Evolutionary conservation across 148 eudicot genomes (phyloP).

Genomic region (Vaccinium corymbosum): DNA sequence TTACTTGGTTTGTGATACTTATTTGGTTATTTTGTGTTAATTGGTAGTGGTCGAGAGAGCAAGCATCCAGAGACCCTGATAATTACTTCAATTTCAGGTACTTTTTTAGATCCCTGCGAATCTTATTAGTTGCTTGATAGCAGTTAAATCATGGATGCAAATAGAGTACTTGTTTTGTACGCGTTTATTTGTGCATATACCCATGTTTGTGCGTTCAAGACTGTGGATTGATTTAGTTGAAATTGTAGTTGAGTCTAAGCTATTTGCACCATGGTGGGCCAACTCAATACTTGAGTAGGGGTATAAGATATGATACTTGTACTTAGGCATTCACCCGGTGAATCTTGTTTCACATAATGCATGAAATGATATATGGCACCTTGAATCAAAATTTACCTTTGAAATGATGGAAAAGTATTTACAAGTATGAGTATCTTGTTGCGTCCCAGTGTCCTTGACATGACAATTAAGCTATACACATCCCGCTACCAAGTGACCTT

Average conservation of each 20-base stretch:
- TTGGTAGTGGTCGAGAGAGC: constrained; percentile 54
- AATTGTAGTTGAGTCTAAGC: not conserved
- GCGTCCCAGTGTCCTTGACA: not conserved
- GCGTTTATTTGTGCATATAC: not conserved
- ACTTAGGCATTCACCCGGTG: not conserved
- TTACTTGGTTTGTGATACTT: no score
- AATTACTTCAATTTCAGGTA: constrained; percentile 91
- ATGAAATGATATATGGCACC: not conserved
- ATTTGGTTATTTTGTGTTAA: not conserved
- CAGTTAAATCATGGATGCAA: not conserved
- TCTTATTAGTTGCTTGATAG: not conserved
- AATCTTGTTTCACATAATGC: not conserved
- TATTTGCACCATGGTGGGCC: not conserved
- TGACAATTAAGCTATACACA: not conserved
- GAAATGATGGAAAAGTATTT: not conserved
- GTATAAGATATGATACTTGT: not conserved
- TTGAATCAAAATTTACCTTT: not conserved
- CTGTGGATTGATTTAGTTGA: not conserved
- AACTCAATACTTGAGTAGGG: not conserved
- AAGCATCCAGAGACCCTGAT: constrained; percentile 85
- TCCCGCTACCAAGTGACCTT: not conserved
- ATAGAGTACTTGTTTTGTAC: not conserved
- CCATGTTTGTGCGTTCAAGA: not conserved
- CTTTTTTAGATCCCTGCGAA: not conserved
- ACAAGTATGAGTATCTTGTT: not conserved